These are phyloP conservation scores for Aspergillus sclerotialis DNA, from an alignment of 2,329 filamentous ascomycete species.

Conservation along the genomic window DNA sequence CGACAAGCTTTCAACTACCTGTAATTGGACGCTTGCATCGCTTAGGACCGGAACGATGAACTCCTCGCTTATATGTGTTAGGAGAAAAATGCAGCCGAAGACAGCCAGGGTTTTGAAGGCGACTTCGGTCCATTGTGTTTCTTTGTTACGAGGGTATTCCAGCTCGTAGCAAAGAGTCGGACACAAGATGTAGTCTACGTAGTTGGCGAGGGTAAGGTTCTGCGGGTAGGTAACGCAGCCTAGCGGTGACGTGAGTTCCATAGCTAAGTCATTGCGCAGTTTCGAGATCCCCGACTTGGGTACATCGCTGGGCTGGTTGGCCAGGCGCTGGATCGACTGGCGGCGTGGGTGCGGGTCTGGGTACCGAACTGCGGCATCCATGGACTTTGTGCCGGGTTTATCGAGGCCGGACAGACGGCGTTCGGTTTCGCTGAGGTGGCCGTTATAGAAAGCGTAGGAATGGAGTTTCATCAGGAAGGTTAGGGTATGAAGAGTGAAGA, in stretches of 20 bases:
- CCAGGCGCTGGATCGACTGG: constrained; percentile 14
- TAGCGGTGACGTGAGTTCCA: constrained; percentile 83
- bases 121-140: constrained; percentile 73
- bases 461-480: constrained; percentile 98
- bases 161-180: constrained; percentile 97
- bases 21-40: constrained; percentile 57
- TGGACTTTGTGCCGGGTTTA: constrained; percentile 59
- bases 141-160: constrained; percentile 76
- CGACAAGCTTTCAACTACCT: constrained; percentile 40
- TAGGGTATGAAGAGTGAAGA: constrained; percentile 83
- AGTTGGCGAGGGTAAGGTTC: constrained; percentile 79
- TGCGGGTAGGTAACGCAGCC: constrained; percentile 84
- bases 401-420: constrained; percentile 75
- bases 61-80: constrained; percentile 86
- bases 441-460: constrained; percentile 97
- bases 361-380: constrained; percentile 68
- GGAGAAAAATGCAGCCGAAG: constrained; percentile 92
- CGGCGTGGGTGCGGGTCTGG: constrained; percentile 45
- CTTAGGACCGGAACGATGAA: constrained; percentile 87
- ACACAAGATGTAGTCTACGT: constrained; percentile 78
- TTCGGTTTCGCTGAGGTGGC: constrained; percentile 82
- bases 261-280: constrained; percentile 78
- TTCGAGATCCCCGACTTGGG: constrained; percentile 46
- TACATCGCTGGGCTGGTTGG: constrained; percentile 4
- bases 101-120: constrained; percentile 80